phyloP scores from a whole-genome alignment of 768 basidiomycete species.

The Nevesoporus exiguus region DNA sequence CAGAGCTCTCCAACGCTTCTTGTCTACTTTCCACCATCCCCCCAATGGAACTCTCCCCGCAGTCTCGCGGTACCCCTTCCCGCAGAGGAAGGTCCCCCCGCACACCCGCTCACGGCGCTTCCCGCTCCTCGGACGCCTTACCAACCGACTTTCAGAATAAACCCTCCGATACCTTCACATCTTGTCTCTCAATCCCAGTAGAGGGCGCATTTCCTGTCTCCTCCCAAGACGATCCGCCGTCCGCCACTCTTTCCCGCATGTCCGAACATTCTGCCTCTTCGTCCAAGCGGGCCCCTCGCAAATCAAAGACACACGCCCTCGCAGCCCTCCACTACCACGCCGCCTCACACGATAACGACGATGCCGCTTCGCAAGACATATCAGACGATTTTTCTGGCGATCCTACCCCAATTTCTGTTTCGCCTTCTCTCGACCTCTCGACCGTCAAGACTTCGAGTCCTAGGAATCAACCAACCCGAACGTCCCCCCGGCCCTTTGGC shows the following conservation, averaged over 20 bases:
- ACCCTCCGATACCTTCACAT: constrained; percentile 47
- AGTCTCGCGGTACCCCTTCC: constrained; percentile 56
- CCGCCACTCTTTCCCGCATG: constrained; percentile 31
- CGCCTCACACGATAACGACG: constrained; percentile 51
- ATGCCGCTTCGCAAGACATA: constrained; percentile 38
- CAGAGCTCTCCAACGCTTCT: constrained; percentile 7
- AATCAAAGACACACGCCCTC: constrained; percentile 87
- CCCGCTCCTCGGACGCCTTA: constrained; percentile 42
- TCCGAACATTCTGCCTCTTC: constrained; percentile 41
- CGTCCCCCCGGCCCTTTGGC: constrained; percentile 69
- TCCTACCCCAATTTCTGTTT: constrained; percentile 58
- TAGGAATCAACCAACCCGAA: constrained; percentile 37
- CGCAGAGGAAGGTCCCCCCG: constrained; percentile 63
- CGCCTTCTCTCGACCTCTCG: constrained; percentile 61
- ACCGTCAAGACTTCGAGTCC: constrained; percentile 67
- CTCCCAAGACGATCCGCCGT: constrained; percentile 39
- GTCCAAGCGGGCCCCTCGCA: constrained; percentile 73
- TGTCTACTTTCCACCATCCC: constrained; percentile 38
- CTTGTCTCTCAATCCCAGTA: constrained; percentile 75
- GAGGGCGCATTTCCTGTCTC: constrained; percentile 70
- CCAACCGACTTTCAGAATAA: constrained; percentile 50
- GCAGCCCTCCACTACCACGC: constrained; percentile 72
- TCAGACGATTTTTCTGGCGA: constrained; percentile 47
- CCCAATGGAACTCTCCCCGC: constrained; percentile 37
- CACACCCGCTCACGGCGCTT: constrained; percentile 44